These are phyloP conservation scores for Solanum appendiculatum DNA, from an alignment of 257 asterid species.

Conservation along the genomic window DNA sequence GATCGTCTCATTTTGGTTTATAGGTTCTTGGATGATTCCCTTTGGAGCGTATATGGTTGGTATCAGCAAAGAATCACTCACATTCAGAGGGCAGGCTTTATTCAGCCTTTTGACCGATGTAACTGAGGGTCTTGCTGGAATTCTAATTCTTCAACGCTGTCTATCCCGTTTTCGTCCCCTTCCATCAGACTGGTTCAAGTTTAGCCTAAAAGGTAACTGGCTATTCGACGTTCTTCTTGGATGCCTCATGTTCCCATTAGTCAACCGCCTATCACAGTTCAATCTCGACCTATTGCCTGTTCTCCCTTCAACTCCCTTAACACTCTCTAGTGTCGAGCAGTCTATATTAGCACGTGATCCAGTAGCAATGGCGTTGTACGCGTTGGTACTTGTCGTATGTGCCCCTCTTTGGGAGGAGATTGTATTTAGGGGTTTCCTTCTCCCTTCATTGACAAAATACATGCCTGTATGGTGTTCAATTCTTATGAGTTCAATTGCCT, in stretches of 20 bases:
- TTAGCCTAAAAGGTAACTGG: constrained; percentile 79
- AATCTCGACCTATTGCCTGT: constrained; percentile 69
- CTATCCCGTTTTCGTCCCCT: constrained; percentile 74
- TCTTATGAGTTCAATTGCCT: constrained; percentile 73
- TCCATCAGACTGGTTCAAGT: constrained; percentile 83
- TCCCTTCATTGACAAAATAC: constrained; percentile 84
- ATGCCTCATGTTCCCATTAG: constrained; percentile 83
- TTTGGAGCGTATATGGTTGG: constrained; percentile 83
- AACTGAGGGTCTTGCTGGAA: constrained; percentile 90
- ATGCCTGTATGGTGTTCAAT: constrained; percentile 96
- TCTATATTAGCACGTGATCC: constrained; percentile 90
- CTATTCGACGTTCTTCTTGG: constrained; percentile 60
- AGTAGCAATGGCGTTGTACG: constrained; percentile 75
- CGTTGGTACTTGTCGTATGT: constrained; percentile 77
- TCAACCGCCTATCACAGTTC: constrained; percentile 78
- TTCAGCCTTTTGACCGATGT: constrained; percentile 95
- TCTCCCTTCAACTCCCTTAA: constrained; percentile 69
- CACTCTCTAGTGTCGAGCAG: constrained; percentile 83
- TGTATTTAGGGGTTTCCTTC: constrained; percentile 84
- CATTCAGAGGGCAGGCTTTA: constrained; percentile 84
- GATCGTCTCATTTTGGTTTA: constrained; percentile 93
- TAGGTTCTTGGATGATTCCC: constrained; percentile 96
- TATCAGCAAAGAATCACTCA: constrained; percentile 69
- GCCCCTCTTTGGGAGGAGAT: constrained; percentile 98
- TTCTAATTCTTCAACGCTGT: constrained; percentile 64